A percentile compares a stretch with the other conserved stretches of the same genome.
phyloP scores from a whole-genome alignment of 2,329 filamentous ascomycete species.

The Albifimbria verrucaria region DNA sequence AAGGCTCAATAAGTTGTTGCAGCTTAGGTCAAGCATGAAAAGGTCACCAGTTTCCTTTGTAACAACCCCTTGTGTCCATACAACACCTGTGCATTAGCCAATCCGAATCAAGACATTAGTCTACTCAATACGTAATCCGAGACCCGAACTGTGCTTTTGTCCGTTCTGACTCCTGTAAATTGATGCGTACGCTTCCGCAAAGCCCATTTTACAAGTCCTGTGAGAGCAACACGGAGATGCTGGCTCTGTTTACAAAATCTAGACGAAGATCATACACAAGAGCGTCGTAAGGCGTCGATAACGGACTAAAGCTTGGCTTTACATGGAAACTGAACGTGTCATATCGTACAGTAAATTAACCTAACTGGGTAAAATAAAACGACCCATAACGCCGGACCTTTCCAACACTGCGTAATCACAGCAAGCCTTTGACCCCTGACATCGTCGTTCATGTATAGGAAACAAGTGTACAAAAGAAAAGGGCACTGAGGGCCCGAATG shows the following conservation, averaged over 20 bases:
- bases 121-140: neutral
- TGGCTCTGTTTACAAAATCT: too few species aligned
- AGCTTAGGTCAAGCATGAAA: conserved; percentile 32
- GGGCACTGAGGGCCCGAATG: neutral
- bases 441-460: conserved; percentile 4
- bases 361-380: neutral
- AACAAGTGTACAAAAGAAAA: conserved; percentile 4
- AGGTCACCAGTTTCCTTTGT: conserved; percentile 49
- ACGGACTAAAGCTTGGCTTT: too few species aligned
- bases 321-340: too few species aligned
- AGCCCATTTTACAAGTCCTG: too few species aligned
- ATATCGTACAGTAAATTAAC: too few species aligned
- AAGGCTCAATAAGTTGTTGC: conserved; percentile 57
- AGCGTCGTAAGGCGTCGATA: too few species aligned
- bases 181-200: too few species aligned
- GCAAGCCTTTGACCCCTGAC: conserved; percentile 7
- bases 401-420: neutral
- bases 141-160: conserved; percentile 10
- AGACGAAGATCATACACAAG: too few species aligned
- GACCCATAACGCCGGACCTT: neutral
- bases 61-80: conserved; percentile 49
- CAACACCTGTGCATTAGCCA: conserved; percentile 61
- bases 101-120: conserved; percentile 33
- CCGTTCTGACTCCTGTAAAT: conserved; percentile 26
- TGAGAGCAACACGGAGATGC: too few species aligned